Evolutionary conservation across 2,329 filamentous ascomycete species (phyloP).

Genomic region (Gnomoniopsis smithogilvyi): DNA sequence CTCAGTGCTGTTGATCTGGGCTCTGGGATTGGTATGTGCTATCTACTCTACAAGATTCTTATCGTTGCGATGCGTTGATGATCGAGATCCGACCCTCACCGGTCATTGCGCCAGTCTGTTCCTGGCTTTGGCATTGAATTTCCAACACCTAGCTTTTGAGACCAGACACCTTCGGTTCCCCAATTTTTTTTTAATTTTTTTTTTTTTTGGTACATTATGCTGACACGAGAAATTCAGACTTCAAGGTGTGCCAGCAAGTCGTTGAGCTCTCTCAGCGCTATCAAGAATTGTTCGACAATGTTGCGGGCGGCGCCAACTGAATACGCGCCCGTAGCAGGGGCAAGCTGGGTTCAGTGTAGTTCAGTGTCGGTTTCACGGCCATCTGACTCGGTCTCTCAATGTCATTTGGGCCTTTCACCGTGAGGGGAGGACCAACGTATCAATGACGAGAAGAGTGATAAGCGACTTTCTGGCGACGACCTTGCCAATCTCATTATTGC

Average conservation of each 20-base stretch:
- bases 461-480: background rate
- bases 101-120: no score
- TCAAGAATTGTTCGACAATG: constrained; percentile 73
- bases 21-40: constrained; percentile 59
- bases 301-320: constrained; percentile 30
- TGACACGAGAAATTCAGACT: constrained; percentile 52
- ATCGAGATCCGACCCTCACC: background rate
- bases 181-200: no score
- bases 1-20: constrained; percentile 69
- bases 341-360: constrained; percentile 4
- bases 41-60: background rate
- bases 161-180: background rate
- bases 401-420: background rate
- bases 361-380: constrained; percentile 8
- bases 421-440: background rate
- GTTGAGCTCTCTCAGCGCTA: constrained; percentile 83
- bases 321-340: constrained; percentile 1
- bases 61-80: background rate
- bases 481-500: background rate
- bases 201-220: background rate
- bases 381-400: constrained; percentile 10
- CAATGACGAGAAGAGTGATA: background rate
- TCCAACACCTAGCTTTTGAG: background rate
- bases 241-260: constrained; percentile 69
- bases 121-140: no score